Conservation (phyloP, 768 basidiomycete species). For the Termitomyces sp. region DNA sequence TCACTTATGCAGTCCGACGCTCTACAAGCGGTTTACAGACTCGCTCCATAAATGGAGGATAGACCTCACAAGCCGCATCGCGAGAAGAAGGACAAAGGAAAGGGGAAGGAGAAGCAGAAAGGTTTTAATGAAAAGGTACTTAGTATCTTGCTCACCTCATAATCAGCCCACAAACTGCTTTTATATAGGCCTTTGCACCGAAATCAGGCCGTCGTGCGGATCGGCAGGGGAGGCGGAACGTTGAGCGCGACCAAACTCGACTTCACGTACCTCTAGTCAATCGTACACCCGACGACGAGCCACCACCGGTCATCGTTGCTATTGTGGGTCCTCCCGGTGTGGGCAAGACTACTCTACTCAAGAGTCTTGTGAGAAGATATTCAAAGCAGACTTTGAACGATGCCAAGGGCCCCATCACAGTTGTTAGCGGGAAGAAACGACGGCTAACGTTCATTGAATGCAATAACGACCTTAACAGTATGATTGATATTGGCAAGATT, state of each 20-base stretch:
- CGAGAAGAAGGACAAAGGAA: slow-evolving; percentile 74
- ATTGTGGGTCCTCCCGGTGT: slow-evolving; percentile 97
- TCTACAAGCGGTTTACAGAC: background rate
- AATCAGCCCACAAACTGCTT: slow-evolving; percentile 1
- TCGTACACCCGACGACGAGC: slow-evolving; percentile 86
- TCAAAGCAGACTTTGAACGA: slow-evolving; percentile 93
- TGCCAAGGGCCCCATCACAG: slow-evolving; percentile 90
- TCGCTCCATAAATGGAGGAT: slow-evolving; percentile 53
- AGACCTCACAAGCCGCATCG: slow-evolving; percentile 83
- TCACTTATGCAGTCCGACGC: background rate
- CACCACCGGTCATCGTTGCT: slow-evolving; percentile 93
- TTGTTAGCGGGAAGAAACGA: slow-evolving; percentile 90
- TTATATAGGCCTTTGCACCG: slow-evolving; percentile 81
- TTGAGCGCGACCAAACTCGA: slow-evolving; percentile 90
- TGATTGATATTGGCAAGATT: slow-evolving; percentile 97
- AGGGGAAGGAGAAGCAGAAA: slow-evolving; percentile 67
- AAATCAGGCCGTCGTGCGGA: slow-evolving; percentile 90
- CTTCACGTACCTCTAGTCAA: slow-evolving; percentile 96
- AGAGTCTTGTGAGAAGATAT: slow-evolving; percentile 86
- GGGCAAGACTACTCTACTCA: slow-evolving; percentile 92
- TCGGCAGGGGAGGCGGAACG: slow-evolving; percentile 84
- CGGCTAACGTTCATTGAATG: slow-evolving; percentile 97
- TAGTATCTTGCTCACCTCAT: background rate
- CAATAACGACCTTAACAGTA: slow-evolving; percentile 95
- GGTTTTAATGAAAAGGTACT: slow-evolving; percentile 90